A percentile compares a stretch with the other conserved stretches of the same genome.
phyloP scores from a whole-genome alignment of 495 filamentous ascomycete genomes.

The Annulohypoxylon moriforme region DNA sequence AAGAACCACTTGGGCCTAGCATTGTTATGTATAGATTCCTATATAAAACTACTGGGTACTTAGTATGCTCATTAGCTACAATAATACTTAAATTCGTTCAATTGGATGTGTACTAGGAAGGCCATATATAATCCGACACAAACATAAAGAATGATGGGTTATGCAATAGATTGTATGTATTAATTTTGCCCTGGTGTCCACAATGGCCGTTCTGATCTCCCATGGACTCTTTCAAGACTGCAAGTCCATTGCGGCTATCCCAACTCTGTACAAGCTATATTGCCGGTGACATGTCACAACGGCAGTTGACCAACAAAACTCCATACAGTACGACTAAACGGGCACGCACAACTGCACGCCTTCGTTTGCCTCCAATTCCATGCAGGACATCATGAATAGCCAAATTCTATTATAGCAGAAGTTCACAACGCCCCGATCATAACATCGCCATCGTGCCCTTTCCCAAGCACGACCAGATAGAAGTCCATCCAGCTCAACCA shows the following conservation, averaged over 20 bases:
- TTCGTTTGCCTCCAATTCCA: constrained; percentile 29
- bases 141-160: background rate
- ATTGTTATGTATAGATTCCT: no score
- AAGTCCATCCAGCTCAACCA: constrained; percentile 35
- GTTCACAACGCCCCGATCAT: constrained; percentile 39
- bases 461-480: constrained; percentile 38
- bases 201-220: constrained; percentile 3
- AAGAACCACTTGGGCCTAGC: no score
- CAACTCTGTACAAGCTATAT: constrained; percentile 37
- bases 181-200: constrained; percentile 28
- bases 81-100: background rate
- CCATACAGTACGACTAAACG: constrained; percentile 21
- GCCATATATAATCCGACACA: background rate
- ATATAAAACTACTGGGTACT: no score
- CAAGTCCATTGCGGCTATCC: constrained; percentile 8
- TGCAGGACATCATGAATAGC: constrained; percentile 27
- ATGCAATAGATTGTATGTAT: constrained; percentile 39
- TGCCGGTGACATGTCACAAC: constrained; percentile 34
- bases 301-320: constrained; percentile 33
- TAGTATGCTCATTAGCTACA: no score
- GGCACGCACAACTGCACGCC: constrained; percentile 4
- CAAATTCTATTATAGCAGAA: constrained; percentile 44
- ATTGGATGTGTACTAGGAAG: background rate
- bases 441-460: constrained; percentile 35
- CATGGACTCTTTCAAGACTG: constrained; percentile 15